Conservation (phyloP, 2,329 filamentous ascomycete genomes). For the Leptoxyphium fumago region DNA sequence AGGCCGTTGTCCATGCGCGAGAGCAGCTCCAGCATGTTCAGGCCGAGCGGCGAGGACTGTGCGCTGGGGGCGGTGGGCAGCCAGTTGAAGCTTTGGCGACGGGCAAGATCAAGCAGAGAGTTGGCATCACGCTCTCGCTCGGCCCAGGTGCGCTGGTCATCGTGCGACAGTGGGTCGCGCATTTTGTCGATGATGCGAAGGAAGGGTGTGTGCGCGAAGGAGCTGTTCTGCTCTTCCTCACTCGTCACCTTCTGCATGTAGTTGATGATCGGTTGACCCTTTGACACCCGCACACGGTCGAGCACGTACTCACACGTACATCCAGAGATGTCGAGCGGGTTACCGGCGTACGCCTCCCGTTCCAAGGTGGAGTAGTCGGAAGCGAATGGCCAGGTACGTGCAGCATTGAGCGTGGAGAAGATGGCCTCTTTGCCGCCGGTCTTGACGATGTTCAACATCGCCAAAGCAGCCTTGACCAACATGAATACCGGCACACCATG, state of each 20-base stretch:
- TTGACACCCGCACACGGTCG: constrained; percentile 15
- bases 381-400: constrained; percentile 19
- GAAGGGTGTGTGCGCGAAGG: constrained; percentile 18
- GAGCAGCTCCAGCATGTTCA: constrained; percentile 17
- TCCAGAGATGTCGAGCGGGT: constrained; percentile 20
- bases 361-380: constrained; percentile 15
- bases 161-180: constrained; percentile 12
- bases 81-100: constrained; percentile 21
- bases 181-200: constrained; percentile 17
- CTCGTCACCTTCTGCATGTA: constrained; percentile 19
- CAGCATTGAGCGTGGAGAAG: constrained; percentile 20
- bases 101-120: constrained; percentile 14
- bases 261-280: constrained; percentile 9
- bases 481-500: constrained; percentile 20
- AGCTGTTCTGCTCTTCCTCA: constrained; percentile 16
- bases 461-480: constrained; percentile 20
- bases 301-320: constrained; percentile 21
- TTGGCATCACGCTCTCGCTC: constrained; percentile 17
- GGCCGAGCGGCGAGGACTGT: constrained; percentile 12
- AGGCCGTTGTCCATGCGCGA: constrained; percentile 20
- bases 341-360: constrained; percentile 14
- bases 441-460: constrained; percentile 15
- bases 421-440: constrained; percentile 18
- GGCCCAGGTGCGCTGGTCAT: constrained; percentile 15
- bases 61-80: constrained; percentile 17